Base-by-base conservation (phyloP, 306 rosid species). In the Neltuma alba region DNA sequence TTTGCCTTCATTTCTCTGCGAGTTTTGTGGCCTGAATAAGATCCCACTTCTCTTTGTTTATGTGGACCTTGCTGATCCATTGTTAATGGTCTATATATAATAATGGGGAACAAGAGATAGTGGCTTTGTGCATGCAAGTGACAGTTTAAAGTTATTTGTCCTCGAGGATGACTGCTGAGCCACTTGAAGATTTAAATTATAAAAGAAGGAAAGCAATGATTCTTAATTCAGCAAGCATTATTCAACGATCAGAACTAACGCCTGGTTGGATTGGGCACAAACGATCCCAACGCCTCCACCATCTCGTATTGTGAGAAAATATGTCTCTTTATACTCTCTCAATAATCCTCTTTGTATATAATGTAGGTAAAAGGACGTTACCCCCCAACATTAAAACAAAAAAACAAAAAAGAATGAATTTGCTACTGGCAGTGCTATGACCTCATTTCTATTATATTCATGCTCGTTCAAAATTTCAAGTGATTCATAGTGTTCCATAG, bases 11-110 rank as follows among this genome's bases (percentile, higher is more conserved):
- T n/a, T n/a, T n/a, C n/a, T 42, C 30, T 30, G 55, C 42, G 70
- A 69, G 81, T 42, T 68, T 74, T 70, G 42, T 71, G 45, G 60
- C 74, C 25, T 61, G 60, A 77, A 85, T 81, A 74, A 85, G n/a
- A 84, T 72, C 77, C 54, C 30, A 52, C 63, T 44, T 23, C 41
- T 77, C 3, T 52, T 42, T 14, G 28, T 62, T 58, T 37, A 21
- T 28, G 40, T 28, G 27, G 58, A 16, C 60, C 38, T 47, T 36
- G 28, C 55, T 21, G n/a, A n/a, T n/a, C 76, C 21, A 41, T 62
- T 62, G 31, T 13, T 12, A 14, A 23, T 62, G 52, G 20, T 6
- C 11, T n/a, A 23, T 27, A 42, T 41, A 13, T 42, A 25, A 12
- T 52, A 41, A 25, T 15, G 44, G 71, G n/a, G 63, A 52, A 1